Evolutionary conservation across 805 yeast genomes (phyloP), one percentile per base, ranked within the genome.

Genomic region (Candida schatavii): DNA sequence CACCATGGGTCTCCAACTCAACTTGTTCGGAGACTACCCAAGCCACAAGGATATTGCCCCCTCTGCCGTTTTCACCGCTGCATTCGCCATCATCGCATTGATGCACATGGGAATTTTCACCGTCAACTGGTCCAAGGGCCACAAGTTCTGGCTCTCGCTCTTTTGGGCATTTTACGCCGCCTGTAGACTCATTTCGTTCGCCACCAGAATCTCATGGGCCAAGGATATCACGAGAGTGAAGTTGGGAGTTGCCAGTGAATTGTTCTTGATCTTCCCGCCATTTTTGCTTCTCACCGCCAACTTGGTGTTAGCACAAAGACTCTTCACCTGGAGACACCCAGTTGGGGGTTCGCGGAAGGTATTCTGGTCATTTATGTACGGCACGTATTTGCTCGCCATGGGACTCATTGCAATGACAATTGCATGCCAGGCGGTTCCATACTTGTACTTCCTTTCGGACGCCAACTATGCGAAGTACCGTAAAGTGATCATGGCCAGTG

Each of bases 241-340:
- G 14, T 30, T 48, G 35, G 59, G 57, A 3, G 41, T 54, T 31
- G 37, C 52, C 21, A 39, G 47, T 23, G 55, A 49, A 42, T 33
- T 54, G 21, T 45, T 53, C 19, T 44, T 49, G 17, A 44, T 55
- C 19, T 38, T 52, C 10, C 52, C 59, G 11, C 36, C 54, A 3
- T 35, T 52, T n/a, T 35, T 52, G 22, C 41, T 54, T 11, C 52
- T 47, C 11, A 47, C 59, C 1, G 40, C 45, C 29, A 51, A 55
- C 36, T 52, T 55, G 42, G 46, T 55, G 18, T 45, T 55, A 42
- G 57, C 59, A 13, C 59, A 55, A 39, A 35, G 59, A 14, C 41
- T 55, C 21, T 55, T 55, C 44, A 54, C 59, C 6, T 55, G 59
- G 59, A 45, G 57, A 20, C 59, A 55, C 42, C 59, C 59, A 9